A percentile compares a stretch with the other conserved stretches of the same genome.
These are phyloP conservation scores for Acephala macrosclerotiorum DNA, from an alignment of 2,329 filamentous ascomycete genomes.

Conservation along the genomic window DNA sequence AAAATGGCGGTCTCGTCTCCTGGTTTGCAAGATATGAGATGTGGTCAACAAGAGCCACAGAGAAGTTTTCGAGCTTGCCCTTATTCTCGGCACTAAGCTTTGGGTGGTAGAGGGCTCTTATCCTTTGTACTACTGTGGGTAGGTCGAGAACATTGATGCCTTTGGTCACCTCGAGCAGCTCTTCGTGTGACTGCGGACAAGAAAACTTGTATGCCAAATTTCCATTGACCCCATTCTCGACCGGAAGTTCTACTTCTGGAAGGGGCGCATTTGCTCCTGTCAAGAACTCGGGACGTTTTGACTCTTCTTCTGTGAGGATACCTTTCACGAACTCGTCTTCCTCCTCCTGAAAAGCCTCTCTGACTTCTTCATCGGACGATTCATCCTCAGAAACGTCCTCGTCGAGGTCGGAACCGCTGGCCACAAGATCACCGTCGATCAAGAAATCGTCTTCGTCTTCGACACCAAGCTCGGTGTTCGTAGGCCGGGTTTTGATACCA, in stretches of 20 bases:
- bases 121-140: constrained; percentile 83
- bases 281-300: constrained; percentile 59
- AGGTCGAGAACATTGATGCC: constrained; percentile 69
- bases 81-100: constrained; percentile 88
- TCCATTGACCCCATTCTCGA: constrained; percentile 49
- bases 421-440: constrained; percentile 87
- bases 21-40: constrained; percentile 57
- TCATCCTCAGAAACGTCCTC: constrained; percentile 50
- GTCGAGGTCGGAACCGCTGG: constrained; percentile 77
- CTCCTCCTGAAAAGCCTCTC: constrained; percentile 50
- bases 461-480: constrained; percentile 68
- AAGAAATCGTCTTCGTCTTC: constrained; percentile 96
- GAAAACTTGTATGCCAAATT: constrained; percentile 83
- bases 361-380: constrained; percentile 52
- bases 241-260: constrained; percentile 49
- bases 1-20: constrained; percentile 61
- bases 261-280: constrained; percentile 53
- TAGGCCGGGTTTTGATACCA: constrained; percentile 60
- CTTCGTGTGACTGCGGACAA: constrained; percentile 80
- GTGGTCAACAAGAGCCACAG: constrained; percentile 70
- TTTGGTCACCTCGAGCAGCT: constrained; percentile 72
- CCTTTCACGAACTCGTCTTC: constrained; percentile 79
- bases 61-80: constrained; percentile 75
- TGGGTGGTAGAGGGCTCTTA: constrained; percentile 90
- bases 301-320: constrained; percentile 66